Evolutionary conservation across 106 monocot genomes (phyloP).

Genomic region (Dendrobium huoshanense): DNA sequence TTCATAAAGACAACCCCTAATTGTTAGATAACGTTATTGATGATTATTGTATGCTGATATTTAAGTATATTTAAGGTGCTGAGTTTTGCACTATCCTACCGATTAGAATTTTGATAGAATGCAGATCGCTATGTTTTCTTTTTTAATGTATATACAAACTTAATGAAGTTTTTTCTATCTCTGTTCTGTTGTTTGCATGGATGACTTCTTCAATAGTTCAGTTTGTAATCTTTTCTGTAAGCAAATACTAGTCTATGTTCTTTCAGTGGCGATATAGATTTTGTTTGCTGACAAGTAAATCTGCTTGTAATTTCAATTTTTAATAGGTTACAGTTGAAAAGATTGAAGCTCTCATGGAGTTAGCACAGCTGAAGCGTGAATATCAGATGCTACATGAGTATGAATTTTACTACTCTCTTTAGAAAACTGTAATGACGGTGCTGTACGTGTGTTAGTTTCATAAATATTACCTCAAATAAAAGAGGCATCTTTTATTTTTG

Average conservation of each 20-base stretch:
- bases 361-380: conserved; percentile 57
- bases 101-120: neutral
- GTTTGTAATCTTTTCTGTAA: neutral
- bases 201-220: too few species aligned
- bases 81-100: neutral
- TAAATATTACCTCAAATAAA: neutral
- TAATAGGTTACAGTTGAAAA: conserved; percentile 70
- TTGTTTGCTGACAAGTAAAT: conserved; percentile 2
- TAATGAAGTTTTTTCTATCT: neutral
- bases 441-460: neutral
- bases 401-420: conserved; percentile 4
- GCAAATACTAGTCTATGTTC: neutral
- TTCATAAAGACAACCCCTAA: neutral
- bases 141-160: neutral
- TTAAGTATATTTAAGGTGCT: neutral
- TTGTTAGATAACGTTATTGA: neutral
- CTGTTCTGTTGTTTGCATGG: neutral
- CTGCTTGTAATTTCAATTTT: neutral
- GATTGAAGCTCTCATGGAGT: conserved; percentile 63
- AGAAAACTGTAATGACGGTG: neutral
- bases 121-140: neutral
- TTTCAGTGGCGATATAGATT: neutral
- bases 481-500: neutral
- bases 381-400: conserved; percentile 56
- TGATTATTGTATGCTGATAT: neutral